A percentile compares a stretch with the other conserved stretches of the same genome.
Conservation (phyloP, 768 basidiomycete species). For the Mycena vitilis region DNA sequence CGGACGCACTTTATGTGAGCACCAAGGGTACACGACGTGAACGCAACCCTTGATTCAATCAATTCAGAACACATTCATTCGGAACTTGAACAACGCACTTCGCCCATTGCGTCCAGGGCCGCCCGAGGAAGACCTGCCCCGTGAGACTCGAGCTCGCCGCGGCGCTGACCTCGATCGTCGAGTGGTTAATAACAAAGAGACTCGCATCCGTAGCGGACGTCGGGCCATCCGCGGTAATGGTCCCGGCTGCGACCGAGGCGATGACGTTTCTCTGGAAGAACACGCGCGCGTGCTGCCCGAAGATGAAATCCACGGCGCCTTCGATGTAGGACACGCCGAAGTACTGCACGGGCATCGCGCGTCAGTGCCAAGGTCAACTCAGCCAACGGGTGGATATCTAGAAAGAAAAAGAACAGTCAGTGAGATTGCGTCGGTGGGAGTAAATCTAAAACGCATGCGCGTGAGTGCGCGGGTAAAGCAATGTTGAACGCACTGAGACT, state of each 20-base stretch:
- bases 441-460: too few relatives aligned
- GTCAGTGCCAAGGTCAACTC: too few relatives aligned
- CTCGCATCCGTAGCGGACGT: slow-evolving; percentile 22
- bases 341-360: too few relatives aligned
- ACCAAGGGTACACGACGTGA: slow-evolving; percentile 37
- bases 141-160: slow-evolving; percentile 34
- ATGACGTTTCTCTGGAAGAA: slow-evolving; percentile 41
- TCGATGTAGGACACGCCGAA: slow-evolving; percentile 42
- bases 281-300: slow-evolving; percentile 38
- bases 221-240: slow-evolving; percentile 42
- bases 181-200: slow-evolving; percentile 40
- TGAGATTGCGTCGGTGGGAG: too few relatives aligned
- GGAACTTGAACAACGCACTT: slow-evolving; percentile 7
- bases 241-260: slow-evolving; percentile 39
- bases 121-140: slow-evolving; percentile 39
- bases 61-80: too few relatives aligned
- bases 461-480: too few relatives aligned
- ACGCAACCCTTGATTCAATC: slow-evolving; percentile 36
- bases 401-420: too few relatives aligned
- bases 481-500: too few relatives aligned
- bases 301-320: slow-evolving; percentile 43
- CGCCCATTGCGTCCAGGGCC: slow-evolving; percentile 39
- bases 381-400: too few relatives aligned
- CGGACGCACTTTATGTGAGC: slow-evolving; percentile 39
- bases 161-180: slow-evolving; percentile 32